A percentile compares a stretch with the other conserved stretches of the same genome.
Evolutionary conservation across 129 eudicot genomes (phyloP).

Genomic region (Solidago caesia): DNA sequence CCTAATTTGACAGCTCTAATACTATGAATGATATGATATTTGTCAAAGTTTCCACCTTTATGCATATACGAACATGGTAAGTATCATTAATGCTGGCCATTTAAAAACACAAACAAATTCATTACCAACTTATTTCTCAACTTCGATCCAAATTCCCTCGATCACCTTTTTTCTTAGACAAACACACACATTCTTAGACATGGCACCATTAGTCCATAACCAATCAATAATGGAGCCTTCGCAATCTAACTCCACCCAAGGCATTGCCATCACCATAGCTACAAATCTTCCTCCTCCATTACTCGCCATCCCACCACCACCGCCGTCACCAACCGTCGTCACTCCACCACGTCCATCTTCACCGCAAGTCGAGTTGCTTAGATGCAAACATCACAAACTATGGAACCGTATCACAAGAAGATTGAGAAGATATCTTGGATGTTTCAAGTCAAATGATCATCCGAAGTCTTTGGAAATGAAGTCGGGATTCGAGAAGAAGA

Average conservation of each 20-base stretch:
- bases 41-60: constrained; percentile 1
- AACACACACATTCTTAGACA: not conserved
- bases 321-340: not conserved
- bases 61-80: not conserved
- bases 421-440: constrained; percentile 18
- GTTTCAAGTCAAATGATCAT: constrained; percentile 21
- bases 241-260: constrained; percentile 7
- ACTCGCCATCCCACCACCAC: not conserved
- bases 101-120: constrained; percentile 16
- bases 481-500: not conserved
- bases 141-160: not conserved
- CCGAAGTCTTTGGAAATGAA: constrained; percentile 10
- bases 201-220: not conserved
- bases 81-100: not conserved
- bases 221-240: not conserved
- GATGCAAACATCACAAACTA: constrained; percentile 27
- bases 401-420: constrained; percentile 16
- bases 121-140: constrained; percentile 10
- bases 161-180: not conserved
- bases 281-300: constrained; percentile 1
- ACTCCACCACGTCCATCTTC: constrained; percentile 16
- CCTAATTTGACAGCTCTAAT: too few species aligned
- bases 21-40: too few species aligned
- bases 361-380: constrained; percentile 14
- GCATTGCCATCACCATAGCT: not conserved